Base-by-base conservation (phyloP, 768 basidiomycete species). In the Amanita inopinata region DNA sequence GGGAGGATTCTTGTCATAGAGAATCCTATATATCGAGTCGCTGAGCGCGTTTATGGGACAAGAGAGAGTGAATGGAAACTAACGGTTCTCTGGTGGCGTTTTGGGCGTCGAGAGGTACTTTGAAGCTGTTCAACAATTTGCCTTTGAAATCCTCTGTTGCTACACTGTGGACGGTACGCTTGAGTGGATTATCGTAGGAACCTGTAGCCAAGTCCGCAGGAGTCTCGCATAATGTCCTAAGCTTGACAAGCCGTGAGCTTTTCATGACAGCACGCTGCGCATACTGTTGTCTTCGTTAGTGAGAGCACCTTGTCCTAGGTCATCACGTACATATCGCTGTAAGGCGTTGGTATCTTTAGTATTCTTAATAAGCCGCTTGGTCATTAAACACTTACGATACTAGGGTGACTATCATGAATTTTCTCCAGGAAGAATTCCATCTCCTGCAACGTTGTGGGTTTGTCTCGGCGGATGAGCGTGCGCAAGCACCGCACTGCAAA, bases 181-280 rank as follows among this genome's bases (percentile, higher is more conserved):
- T 74, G 30, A 90, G 67, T 1, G 85, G 86, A 53, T 91, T 89
- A 46, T 68, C 67, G 43, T 73, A 74, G 31, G 69, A 69, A 49
- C 73, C 74, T 3, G 84, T 59, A 7, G 76, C 73, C 12, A 91
- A 61, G 46, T 81, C 79, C 27, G 66, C 62, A 23, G 75, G 67
- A 9, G 66, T 64, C 1, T 56, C 60, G 46, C 77, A 78, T 37
- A 78, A 73, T 1, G 88, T 83, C 33, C 88, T 74, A n/a, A 93
- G 53, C 61, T 91, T 92, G 61, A 92, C 69, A 56, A 79, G 78
- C 41, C 83, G 76, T 5, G 82, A 65, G 20, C 75, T 70, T 57
- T 90, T 90, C 69, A 87, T 83, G 9, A 86, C 61, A 1, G 81
- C 83, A 47, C 83, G 71, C 56, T 80, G 78, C 2, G 78, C 70